phyloP scores from a whole-genome alignment of 768 basidiomycete species.

The Kwoniella newhampshirensis region DNA sequence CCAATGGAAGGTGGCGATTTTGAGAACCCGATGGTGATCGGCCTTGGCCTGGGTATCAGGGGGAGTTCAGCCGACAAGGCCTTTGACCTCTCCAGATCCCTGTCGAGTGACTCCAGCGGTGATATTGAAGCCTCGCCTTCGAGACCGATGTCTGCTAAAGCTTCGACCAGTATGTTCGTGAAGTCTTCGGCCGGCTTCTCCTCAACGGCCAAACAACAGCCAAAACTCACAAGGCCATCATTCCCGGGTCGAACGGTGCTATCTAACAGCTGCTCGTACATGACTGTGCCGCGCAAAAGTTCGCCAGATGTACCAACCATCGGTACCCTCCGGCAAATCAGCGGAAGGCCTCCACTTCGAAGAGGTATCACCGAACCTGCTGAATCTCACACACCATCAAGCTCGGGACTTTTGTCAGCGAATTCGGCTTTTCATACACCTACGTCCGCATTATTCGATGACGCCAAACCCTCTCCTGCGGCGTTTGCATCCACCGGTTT shows the following conservation, averaged over 20 bases:
- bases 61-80: conserved; percentile 1
- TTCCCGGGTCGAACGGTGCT: conserved; percentile 25
- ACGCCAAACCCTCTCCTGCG: conserved; percentile 49
- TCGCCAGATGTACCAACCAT: background rate
- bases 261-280: background rate
- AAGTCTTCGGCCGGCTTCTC: too few relatives aligned
- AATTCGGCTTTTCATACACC: conserved; percentile 28
- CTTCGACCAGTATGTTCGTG: conserved; percentile 2
- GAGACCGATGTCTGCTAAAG: conserved; percentile 17
- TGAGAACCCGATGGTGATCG: conserved; percentile 4
- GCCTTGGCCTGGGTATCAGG: conserved; percentile 18
- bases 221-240: background rate
- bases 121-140: conserved; percentile 28
- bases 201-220: too few relatives aligned
- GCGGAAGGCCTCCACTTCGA: conserved; percentile 29
- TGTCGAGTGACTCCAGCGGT: conserved; percentile 32
- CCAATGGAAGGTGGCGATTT: conserved; percentile 18
- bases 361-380: conserved; percentile 46
- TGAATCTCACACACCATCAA: background rate
- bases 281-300: background rate
- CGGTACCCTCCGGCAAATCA: background rate
- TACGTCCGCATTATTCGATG: conserved; percentile 33
- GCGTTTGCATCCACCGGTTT: conserved; percentile 56
- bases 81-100: conserved; percentile 13
- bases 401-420: conserved; percentile 11